Evolutionary conservation across 495 filamentous ascomycete species (phyloP).

Genomic region (Bacidia rubella): DNA sequence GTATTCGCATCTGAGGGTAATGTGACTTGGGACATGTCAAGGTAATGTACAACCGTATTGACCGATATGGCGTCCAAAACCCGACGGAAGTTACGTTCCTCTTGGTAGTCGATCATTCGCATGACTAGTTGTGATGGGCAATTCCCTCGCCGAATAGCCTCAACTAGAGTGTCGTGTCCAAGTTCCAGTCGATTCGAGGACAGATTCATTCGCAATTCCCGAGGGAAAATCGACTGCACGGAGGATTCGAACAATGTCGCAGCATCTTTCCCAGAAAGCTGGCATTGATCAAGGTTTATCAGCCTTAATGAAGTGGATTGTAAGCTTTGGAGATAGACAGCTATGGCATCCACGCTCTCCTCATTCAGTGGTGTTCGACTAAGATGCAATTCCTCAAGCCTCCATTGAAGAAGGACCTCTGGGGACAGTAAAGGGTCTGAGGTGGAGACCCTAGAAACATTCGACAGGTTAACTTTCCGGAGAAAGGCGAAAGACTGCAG

Average conservation of each 20-base stretch:
- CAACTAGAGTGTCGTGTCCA: constrained; percentile 53
- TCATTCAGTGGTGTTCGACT: constrained; percentile 50
- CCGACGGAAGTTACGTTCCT: constrained; percentile 56
- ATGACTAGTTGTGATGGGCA: constrained; percentile 65
- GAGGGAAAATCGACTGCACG: constrained; percentile 39
- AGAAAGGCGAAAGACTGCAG: constrained; percentile 56
- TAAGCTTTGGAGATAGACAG: constrained; percentile 47
- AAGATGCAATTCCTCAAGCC: constrained; percentile 58
- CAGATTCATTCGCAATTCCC: constrained; percentile 62
- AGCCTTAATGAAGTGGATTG: constrained; percentile 52
- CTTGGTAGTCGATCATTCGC: constrained; percentile 73
- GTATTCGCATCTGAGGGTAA: constrained; percentile 64
- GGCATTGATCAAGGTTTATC: constrained; percentile 65
- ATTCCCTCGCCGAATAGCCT: constrained; percentile 47
- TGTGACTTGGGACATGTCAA: constrained; percentile 84
- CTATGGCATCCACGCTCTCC: constrained; percentile 42
- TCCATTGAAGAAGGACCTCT: constrained; percentile 58
- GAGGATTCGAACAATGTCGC: constrained; percentile 59
- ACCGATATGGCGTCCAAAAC: constrained; percentile 56
- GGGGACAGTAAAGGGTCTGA: constrained; percentile 50
- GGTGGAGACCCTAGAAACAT: constrained; percentile 48
- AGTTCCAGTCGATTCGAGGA: constrained; percentile 72
- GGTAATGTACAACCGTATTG: constrained; percentile 58
- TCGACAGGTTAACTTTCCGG: constrained; percentile 57
- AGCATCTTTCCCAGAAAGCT: constrained; percentile 62